Conservation (phyloP, 1,139 yeast genomes). For the Kodamaea suecica region DNA sequence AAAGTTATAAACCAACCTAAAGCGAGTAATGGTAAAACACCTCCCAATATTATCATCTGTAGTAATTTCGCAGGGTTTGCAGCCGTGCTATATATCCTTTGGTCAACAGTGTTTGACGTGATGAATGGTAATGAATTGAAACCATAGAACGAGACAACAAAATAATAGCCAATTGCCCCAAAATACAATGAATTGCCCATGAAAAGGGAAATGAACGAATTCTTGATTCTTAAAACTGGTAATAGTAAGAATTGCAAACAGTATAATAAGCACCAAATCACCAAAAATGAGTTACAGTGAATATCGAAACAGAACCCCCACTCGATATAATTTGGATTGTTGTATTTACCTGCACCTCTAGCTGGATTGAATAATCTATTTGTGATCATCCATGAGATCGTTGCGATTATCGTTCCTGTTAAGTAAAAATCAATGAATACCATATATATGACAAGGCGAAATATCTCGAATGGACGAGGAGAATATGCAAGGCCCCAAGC, state of each 20-base stretch:
- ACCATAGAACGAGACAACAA: constrained; percentile 80
- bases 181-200: constrained; percentile 79
- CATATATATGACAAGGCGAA: constrained; percentile 71
- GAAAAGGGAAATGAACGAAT: constrained; percentile 57
- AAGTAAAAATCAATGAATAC: constrained; percentile 78
- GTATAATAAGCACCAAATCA: constrained; percentile 77
- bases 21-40: constrained; percentile 52
- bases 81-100: constrained; percentile 23
- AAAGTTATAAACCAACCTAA: constrained; percentile 57
- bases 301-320: constrained; percentile 96
- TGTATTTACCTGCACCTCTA: constrained; percentile 24
- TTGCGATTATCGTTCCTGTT: constrained; percentile 67
- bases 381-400: constrained; percentile 69
- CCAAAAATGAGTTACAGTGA: constrained; percentile 82
- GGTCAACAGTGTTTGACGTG: constrained; percentile 46
- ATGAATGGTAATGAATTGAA: constrained; percentile 81
- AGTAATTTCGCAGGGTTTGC: constrained; percentile 41
- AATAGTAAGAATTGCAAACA: constrained; percentile 71
- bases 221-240: constrained; percentile 65
- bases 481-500: constrained; percentile 90
- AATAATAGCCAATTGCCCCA: constrained; percentile 70
- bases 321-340: constrained; percentile 57
- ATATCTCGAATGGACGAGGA: constrained; percentile 55
- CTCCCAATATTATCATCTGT: constrained; percentile 39
- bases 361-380: constrained; percentile 54